Percentiles rank a stretch among this genome's conserved stretches.
Evolutionary conservation across 176 grass and related monocot species (phyloP).

Genomic region (Eremochloa ophiuroides): DNA sequence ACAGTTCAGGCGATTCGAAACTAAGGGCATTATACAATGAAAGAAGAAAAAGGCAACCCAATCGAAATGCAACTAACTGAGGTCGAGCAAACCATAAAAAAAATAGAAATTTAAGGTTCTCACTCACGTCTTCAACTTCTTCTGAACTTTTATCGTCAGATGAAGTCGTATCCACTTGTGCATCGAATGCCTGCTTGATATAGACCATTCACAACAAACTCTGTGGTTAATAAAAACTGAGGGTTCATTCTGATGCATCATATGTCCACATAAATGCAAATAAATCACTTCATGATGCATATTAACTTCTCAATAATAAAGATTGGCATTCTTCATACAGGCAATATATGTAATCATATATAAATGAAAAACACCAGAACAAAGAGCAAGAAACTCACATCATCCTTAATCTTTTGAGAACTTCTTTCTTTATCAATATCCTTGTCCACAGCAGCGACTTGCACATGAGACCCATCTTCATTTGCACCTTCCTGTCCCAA

Average conservation of each 20-base stretch:
- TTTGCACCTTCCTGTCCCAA: slow-evolving; percentile 14
- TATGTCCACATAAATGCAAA: slow-evolving; percentile 3
- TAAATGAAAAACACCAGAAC: not conserved
- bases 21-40: not conserved
- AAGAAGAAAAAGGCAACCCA: not conserved
- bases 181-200: slow-evolving; percentile 16
- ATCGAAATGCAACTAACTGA: slow-evolving; percentile 1
- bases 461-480: slow-evolving; percentile 24
- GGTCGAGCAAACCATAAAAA: slow-evolving; percentile 10
- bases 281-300: not conserved
- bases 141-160: slow-evolving; percentile 38
- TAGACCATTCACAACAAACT: slow-evolving; percentile 14
- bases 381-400: slow-evolving; percentile 54
- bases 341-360: slow-evolving; percentile 5
- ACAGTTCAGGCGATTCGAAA: slow-evolving; percentile 19
- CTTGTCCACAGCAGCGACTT: slow-evolving; percentile 19
- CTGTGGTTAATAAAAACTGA: not conserved
- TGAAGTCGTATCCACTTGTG: slow-evolving; percentile 14
- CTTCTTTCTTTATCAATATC: slow-evolving; percentile 29
- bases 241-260: not conserved
- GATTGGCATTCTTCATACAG: not conserved
- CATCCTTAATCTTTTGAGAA: slow-evolving; percentile 36
- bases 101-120: slow-evolving; percentile 8
- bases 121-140: slow-evolving; percentile 81
- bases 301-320: not conserved